Evolutionary conservation across 2,329 filamentous ascomycete genomes (phyloP), one percentile per base, ranked within the genome.

Genomic region (Karstenula rhodostoma): DNA sequence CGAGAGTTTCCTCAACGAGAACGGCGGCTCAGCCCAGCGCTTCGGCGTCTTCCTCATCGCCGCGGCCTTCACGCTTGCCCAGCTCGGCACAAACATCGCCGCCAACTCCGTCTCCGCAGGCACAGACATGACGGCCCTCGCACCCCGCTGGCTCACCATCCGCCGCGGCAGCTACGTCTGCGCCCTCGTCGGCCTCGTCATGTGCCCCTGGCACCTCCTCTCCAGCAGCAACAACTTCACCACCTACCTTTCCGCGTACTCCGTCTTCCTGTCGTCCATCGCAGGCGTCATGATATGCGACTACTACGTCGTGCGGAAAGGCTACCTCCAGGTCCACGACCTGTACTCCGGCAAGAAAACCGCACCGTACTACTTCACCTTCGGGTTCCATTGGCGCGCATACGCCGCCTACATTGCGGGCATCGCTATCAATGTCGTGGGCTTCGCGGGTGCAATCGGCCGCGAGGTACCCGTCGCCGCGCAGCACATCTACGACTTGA

Each of bases 241-340:
- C 0, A 96, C 92, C 3, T 97, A 97, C 74, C 87, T 97, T 0
- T 95, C 91, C 0, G 90, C 94, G 1, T 97, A 97, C 81, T 93
- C 91, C 3, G 93, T 97, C 58, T 97, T 97, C 80, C 85, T 97
- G n/a, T 94, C 91, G 60, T 93, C 91, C 46, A 96, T 97, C 64
- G 93, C 92, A 0, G 94, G 94, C n/a, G 92, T 96, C 65, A 95
- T 97, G 81, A 83, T 93, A 61, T 86, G 85, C 67, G 94, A 97
- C 78, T 97, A 97, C 82, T 97, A 96, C 78, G 63, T 90, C 58
- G 91, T 97, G 5, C 90, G 94, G 59, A 89, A 86, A 60, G 94
- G 94, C 5, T 96, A 93, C 75, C 83, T 95, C 2, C 87, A 93
- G 66, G 83, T 94, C 66, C 89, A 87, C 70, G 88, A 92, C 57